phyloP scores from a whole-genome alignment of 441 rosid species.

The Pelargonium fulgidum region DNA sequence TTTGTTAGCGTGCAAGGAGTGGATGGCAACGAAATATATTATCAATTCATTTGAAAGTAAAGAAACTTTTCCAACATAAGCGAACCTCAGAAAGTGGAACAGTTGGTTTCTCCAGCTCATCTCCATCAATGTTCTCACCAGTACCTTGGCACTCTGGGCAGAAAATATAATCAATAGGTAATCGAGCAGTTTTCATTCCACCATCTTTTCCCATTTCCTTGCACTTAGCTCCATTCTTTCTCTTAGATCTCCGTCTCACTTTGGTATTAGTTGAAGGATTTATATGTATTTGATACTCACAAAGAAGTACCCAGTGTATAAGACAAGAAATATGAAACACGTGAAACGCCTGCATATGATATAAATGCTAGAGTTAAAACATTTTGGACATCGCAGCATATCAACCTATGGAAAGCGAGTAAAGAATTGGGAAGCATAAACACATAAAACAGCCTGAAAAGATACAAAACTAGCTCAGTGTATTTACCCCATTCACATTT shows the following conservation, averaged over 20 bases:
- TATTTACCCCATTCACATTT: slow-evolving; percentile 60
- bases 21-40: background rate
- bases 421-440: background rate
- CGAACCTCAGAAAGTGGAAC: slow-evolving; percentile 75
- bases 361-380: background rate
- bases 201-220: slow-evolving; percentile 31
- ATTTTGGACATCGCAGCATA: background rate
- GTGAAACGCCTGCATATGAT: slow-evolving; percentile 64
- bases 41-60: background rate
- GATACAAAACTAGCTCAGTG: slow-evolving; percentile 11
- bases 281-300: slow-evolving; percentile 56
- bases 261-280: slow-evolving; percentile 36
- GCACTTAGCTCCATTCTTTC: slow-evolving; percentile 43
- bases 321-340: slow-evolving; percentile 88
- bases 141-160: slow-evolving; percentile 98
- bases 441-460: slow-evolving; percentile 15
- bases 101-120: slow-evolving; percentile 52
- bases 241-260: slow-evolving; percentile 45
- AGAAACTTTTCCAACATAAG: background rate
- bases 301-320: slow-evolving; percentile 78
- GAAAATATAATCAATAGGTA: slow-evolving; percentile 52
- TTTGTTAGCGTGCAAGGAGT: too few species aligned
- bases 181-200: slow-evolving; percentile 24
- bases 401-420: slow-evolving; percentile 7
- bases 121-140: slow-evolving; percentile 48